These are phyloP conservation scores for Candida suzukii DNA, from an alignment of 805 yeast genomes.

Conservation along the genomic window DNA sequence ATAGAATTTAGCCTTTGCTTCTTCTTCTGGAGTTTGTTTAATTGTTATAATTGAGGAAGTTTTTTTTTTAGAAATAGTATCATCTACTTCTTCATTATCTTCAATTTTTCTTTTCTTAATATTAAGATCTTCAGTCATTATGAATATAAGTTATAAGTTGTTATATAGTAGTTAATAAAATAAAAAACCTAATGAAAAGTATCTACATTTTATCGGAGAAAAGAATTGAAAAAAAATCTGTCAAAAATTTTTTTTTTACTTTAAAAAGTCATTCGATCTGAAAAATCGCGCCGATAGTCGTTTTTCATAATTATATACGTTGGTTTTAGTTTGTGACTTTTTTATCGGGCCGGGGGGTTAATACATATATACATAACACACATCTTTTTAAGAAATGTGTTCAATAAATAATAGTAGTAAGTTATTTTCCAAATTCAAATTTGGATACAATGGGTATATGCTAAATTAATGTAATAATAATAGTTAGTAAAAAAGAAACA, in stretches of 20 bases:
- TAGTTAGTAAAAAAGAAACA: not conserved
- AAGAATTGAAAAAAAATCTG: not conserved
- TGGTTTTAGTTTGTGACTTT: no score
- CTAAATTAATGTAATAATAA: not conserved
- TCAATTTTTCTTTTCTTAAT: not conserved
- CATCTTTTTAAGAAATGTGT: no score
- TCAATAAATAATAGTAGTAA: no score
- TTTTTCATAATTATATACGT: not conserved
- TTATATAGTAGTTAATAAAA: not conserved
- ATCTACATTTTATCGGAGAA: no score
- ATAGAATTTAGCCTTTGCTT: constrained; percentile 21
- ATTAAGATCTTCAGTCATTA: not conserved
- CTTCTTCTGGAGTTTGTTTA: constrained; percentile 27
- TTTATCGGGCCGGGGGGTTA: no score
- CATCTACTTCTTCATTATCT: not conserved
- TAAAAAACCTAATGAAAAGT: no score
- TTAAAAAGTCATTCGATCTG: not conserved
- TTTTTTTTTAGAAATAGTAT: constrained; percentile 7
- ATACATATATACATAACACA: not conserved
- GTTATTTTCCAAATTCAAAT: not conserved
- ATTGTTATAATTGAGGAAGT: constrained; percentile 14
- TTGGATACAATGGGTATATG: constrained; percentile 2
- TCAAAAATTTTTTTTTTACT: not conserved
- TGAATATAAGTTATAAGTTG: not conserved
- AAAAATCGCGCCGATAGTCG: not conserved